These are phyloP conservation scores for Colletotrichum sp. DNA, from an alignment of 2,329 filamentous ascomycete genomes.

Conservation along the genomic window DNA sequence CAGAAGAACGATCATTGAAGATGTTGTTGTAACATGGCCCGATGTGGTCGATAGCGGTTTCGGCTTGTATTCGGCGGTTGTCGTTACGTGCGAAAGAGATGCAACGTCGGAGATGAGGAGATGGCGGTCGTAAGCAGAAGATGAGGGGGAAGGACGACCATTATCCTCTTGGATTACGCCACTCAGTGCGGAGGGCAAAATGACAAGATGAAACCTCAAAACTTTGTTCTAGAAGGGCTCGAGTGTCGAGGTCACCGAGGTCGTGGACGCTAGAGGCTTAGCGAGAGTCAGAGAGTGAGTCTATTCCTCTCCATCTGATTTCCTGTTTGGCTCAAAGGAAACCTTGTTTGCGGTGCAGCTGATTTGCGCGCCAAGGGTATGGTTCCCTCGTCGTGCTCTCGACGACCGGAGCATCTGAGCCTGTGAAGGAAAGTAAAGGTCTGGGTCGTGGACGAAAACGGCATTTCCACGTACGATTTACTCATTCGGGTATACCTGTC, in stretches of 20 bases:
- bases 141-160: not conserved
- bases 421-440: not conserved
- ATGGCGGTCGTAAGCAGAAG: rapidly evolving
- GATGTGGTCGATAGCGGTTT: not conserved
- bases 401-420: not conserved
- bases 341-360: not conserved
- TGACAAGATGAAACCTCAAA: not conserved
- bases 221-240: conserved; percentile 1
- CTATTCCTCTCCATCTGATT: not conserved
- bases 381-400: not conserved
- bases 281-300: not conserved
- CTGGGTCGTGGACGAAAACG: not conserved
- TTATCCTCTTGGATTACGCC: not conserved
- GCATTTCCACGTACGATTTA: not conserved
- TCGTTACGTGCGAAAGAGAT: not conserved
- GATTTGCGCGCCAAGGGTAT: not conserved
- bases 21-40: not conserved
- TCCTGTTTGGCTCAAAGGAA: not conserved
- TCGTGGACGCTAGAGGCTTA: not conserved
- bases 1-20: not conserved
- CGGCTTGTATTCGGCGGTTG: not conserved
- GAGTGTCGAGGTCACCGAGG: not conserved
- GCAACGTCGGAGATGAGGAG: not conserved
- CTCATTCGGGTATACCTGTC: not conserved
- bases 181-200: not conserved